Percentiles rank a stretch among this genome's conserved stretches.
Conservation (phyloP, 2,329 filamentous ascomycete genomes). For the Colletotrichum somersetense region DNA sequence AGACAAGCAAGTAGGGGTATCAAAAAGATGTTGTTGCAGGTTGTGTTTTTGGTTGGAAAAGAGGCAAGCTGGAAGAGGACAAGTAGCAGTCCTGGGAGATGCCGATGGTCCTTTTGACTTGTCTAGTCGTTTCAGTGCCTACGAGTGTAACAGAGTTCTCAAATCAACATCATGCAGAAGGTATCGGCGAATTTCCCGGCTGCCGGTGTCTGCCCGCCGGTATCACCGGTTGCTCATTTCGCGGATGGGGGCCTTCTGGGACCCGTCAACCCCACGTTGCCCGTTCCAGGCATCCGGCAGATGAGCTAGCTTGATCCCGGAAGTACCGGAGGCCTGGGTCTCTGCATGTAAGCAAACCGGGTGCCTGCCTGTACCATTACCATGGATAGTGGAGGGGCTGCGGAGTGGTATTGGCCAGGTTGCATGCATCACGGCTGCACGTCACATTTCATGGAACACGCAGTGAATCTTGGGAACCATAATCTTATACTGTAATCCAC, state of each 20-base stretch:
- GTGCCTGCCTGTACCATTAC: not conserved
- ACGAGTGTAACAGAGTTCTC: not conserved
- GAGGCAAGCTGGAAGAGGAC: not conserved
- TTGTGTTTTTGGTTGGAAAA: not conserved
- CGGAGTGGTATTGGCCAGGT: not conserved
- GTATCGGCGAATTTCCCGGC: slow-evolving; percentile 21
- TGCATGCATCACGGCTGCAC: slow-evolving; percentile 8
- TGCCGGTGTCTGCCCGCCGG: slow-evolving; percentile 19
- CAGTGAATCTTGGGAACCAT: not conserved
- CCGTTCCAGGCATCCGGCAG: slow-evolving; percentile 6
- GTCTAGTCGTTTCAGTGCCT: not conserved
- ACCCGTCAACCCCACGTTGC: slow-evolving; percentile 33
- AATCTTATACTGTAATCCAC: not conserved
- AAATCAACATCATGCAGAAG: not conserved
- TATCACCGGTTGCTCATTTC: slow-evolving; percentile 37
- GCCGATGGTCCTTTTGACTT: not conserved
- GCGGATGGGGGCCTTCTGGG: not conserved
- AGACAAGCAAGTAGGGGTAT: not conserved
- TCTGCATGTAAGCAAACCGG: not conserved
- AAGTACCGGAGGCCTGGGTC: slow-evolving; percentile 12
- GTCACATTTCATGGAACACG: not conserved
- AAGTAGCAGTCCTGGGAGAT: not conserved
- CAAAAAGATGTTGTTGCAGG: not conserved
- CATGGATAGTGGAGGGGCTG: not conserved
- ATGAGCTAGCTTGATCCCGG: not conserved